Evolutionary conservation across 2,329 filamentous ascomycete species (phyloP), one percentile per base, ranked within the genome.

Genomic region (Claviceps humidiphila): DNA sequence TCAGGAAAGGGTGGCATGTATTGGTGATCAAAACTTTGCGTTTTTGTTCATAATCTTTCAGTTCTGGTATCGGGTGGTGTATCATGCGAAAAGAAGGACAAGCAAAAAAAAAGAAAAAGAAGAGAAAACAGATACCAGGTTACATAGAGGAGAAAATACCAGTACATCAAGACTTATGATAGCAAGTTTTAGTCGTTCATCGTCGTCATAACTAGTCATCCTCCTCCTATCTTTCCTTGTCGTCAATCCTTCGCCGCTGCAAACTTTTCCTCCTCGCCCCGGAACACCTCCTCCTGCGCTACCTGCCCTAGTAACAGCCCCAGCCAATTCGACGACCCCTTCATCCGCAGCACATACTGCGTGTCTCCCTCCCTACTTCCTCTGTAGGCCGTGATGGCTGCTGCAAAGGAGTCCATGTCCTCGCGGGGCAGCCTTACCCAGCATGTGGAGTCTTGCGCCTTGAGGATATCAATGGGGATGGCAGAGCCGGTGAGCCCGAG

Each of bases 401-500:
- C 83, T 0, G 81, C 71, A 51, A 89, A 77, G 0, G 75, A 72
- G 1, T 69, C 71, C 7, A 82, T 66, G 58, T 88, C 82, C 53
- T 76, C 73, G 5, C 74, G 69, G 5, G 84, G 82, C 8, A 87
- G 64, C 17, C 85, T 73, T 49, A 89, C 64, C 82, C 84, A 87
- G 52, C 77, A 77, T 47, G 80, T 71, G 5, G 61, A 59, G 1
- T 69, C 73, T 3, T 78, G 67, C 0, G 82, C 69, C 58, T 82
- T 80, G 38, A 91, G 73, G 20, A 90, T 79, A 61, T 91, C 87
- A 52, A 89, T 63, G 1, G 82, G 70, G 3, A 90, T 81, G 11
- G 79, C 80, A 2, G 74, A 68, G 11, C 87, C 87, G 0, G 79
- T 81, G 17, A 80, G 68, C 20, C 87, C 87, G 1, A 91, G 76